phyloP scores from a whole-genome alignment of 371 early-diverging fungal species.

The Mucor velutinosus region DNA sequence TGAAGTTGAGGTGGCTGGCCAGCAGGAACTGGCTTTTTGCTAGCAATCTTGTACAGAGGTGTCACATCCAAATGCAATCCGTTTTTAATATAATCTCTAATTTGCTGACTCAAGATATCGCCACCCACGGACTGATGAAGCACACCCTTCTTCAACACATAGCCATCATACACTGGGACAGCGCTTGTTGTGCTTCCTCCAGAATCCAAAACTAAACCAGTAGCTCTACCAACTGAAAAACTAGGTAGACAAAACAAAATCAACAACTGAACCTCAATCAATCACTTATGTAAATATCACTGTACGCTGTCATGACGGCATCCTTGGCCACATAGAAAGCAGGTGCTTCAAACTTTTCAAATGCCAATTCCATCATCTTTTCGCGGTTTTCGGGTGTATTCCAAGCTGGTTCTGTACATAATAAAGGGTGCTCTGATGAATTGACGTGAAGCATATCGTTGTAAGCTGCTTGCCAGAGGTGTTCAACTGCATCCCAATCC shows the following conservation, averaged over 20 bases:
- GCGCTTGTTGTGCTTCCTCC: constrained; percentile 88
- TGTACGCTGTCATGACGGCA: constrained; percentile 91
- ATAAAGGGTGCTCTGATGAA: constrained; percentile 84
- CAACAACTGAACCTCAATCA: neutral
- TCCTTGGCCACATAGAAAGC: constrained; percentile 92
- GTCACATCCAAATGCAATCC: constrained; percentile 66
- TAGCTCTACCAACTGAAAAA: constrained; percentile 88
- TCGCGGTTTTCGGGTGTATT: constrained; percentile 80
- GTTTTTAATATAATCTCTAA: constrained; percentile 64
- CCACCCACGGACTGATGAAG: constrained; percentile 82
- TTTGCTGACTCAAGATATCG: constrained; percentile 79
- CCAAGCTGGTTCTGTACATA: constrained; percentile 93
- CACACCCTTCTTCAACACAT: constrained; percentile 89
- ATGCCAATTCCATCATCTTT: constrained; percentile 88
- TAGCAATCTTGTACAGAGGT: constrained; percentile 83
- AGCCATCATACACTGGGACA: constrained; percentile 95
- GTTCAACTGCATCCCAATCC: constrained; percentile 94
- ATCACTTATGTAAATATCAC: neutral
- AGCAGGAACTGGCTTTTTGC: constrained; percentile 74
- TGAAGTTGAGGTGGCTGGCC: constrained; percentile 65
- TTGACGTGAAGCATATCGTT: constrained; percentile 65
- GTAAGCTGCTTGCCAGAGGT: constrained; percentile 85
- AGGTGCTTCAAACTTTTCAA: constrained; percentile 90
- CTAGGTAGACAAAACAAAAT: constrained; percentile 31
- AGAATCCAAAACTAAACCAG: constrained; percentile 90